These are phyloP conservation scores for Phytophthora rubi DNA, from an alignment of 352 stramenopile species.

Conservation along the genomic window DNA sequence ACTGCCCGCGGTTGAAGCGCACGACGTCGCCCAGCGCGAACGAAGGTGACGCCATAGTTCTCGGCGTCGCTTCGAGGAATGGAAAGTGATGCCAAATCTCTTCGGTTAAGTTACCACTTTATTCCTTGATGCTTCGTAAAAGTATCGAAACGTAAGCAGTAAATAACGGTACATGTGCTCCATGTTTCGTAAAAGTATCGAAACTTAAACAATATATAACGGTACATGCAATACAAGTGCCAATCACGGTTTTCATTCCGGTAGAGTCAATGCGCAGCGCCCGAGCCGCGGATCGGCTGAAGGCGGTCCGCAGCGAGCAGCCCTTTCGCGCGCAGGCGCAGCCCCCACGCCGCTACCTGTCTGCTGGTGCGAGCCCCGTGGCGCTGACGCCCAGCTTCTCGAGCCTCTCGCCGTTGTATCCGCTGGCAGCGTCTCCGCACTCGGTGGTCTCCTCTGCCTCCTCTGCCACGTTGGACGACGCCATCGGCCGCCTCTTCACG, in stretches of 20 bases:
- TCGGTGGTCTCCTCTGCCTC: constrained; percentile 27
- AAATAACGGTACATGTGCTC: background rate
- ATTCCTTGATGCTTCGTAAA: background rate
- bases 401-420: constrained; percentile 53
- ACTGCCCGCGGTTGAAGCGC: constrained; percentile 68
- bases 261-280: constrained; percentile 11
- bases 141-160: background rate
- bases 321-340: constrained; percentile 19
- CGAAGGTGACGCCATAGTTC: constrained; percentile 16
- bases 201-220: background rate
- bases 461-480: constrained; percentile 48
- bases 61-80: constrained; percentile 22
- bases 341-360: constrained; percentile 34
- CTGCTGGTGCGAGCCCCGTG: constrained; percentile 51
- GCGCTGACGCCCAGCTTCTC: constrained; percentile 54
- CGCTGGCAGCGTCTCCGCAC: constrained; percentile 32
- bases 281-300: constrained; percentile 6
- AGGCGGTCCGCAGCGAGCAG: constrained; percentile 34
- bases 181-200: background rate
- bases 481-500: constrained; percentile 53
- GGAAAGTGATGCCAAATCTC: background rate
- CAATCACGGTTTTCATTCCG: background rate
- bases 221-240: background rate
- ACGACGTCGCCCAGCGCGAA: constrained; percentile 57
- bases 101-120: constrained; percentile 1